A percentile compares a stretch with the other conserved stretches of the same genome.
Evolutionary conservation across 352 stramenopile genomes (phyloP).

Genomic region (Globisporangium radiosum): DNA sequence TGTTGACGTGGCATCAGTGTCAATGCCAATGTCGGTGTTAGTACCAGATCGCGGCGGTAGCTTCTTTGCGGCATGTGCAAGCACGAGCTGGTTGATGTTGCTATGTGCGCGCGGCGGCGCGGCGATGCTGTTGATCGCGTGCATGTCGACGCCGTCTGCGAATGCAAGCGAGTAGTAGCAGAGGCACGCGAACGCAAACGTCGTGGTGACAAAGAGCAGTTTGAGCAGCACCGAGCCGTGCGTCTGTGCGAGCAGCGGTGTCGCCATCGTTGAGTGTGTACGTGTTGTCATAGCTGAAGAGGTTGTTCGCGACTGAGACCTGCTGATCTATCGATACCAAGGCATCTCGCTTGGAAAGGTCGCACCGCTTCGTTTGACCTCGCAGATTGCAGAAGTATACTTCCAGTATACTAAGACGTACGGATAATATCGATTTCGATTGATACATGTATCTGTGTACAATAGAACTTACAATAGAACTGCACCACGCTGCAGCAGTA

Average conservation of each 20-base stretch:
- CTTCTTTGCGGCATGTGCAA: conserved; percentile 2
- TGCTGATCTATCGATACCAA: not conserved
- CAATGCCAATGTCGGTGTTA: not conserved
- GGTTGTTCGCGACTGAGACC: not conserved
- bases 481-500: no score
- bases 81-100: conserved; percentile 7
- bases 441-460: no score
- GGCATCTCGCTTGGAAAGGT: not conserved
- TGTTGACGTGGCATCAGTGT: not conserved
- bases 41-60: not conserved
- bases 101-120: not conserved
- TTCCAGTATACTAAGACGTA: no score
- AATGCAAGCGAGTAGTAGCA: conserved; percentile 8
- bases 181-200: conserved; percentile 8
- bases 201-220: conserved; percentile 4
- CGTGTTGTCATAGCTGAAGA: not conserved
- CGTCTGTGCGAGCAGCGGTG: not conserved
- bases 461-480: no score
- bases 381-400: no score
- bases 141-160: no score
- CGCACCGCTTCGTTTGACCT: not conserved
- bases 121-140: no score
- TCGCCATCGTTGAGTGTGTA: not conserved
- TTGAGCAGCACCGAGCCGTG: not conserved
- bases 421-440: no score